These are phyloP conservation scores for Cichorium intybus DNA, from an alignment of 140 eudicot genomes.

Conservation along the genomic window DNA sequence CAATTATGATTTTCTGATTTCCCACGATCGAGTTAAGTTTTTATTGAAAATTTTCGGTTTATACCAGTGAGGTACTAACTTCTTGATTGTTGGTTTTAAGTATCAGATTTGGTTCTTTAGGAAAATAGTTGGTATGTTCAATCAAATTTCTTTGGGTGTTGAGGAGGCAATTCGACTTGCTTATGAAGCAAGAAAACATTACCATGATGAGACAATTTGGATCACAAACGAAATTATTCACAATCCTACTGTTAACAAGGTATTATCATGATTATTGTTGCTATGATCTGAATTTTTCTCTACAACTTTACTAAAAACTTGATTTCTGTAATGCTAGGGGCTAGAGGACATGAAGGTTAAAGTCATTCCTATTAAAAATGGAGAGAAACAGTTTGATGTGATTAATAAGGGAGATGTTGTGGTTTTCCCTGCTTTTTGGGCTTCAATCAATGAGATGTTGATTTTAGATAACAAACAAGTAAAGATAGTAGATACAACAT, in stretches of 20 bases:
- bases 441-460: conserved; percentile 82
- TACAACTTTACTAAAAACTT: no score
- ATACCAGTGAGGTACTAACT: no score
- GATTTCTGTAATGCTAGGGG: conserved; percentile 46
- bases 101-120: no score
- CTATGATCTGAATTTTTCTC: background rate
- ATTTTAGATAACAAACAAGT: conserved; percentile 68
- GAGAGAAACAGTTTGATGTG: conserved; percentile 73
- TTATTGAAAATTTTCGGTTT: no score
- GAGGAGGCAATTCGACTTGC: conserved; percentile 89
- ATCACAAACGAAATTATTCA: conserved; percentile 86
- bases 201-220: conserved; percentile 65
- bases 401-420: conserved; percentile 82
- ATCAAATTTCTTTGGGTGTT: conserved; percentile 97
- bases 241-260: conserved; percentile 75
- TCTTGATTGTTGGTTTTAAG: no score
- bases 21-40: no score
- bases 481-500: conserved; percentile 91
- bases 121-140: no score
- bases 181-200: conserved; percentile 85
- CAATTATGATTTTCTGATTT: no score
- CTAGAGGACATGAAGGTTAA: conserved; percentile 67
- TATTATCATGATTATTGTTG: background rate
- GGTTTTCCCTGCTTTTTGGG: conserved; percentile 92
- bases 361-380: conserved; percentile 52